Evolutionary conservation across 768 basidiomycete genomes (phyloP).

Genomic region (Pholiota microspora): DNA sequence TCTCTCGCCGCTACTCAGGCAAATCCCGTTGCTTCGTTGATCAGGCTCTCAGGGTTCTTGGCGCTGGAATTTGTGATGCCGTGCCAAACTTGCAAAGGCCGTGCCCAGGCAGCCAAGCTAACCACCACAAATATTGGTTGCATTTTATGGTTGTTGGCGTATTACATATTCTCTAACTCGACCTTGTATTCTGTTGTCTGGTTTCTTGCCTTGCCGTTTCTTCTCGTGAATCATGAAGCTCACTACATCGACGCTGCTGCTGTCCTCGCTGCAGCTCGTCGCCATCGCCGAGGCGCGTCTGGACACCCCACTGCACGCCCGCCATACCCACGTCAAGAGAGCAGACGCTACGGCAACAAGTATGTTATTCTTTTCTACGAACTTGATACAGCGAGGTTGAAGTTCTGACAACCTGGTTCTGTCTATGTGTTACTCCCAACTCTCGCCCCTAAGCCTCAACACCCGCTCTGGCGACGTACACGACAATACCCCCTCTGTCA

Average conservation of each 20-base stretch:
- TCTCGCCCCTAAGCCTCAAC: too few species aligned
- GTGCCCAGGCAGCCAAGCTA: background rate
- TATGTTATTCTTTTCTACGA: background rate
- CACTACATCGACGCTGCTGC: background rate
- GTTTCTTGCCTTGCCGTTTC: background rate
- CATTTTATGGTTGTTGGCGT: background rate
- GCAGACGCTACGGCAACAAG: background rate
- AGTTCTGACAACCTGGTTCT: background rate
- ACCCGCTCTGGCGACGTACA: constrained; percentile 47
- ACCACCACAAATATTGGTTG: background rate
- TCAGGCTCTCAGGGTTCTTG: background rate
- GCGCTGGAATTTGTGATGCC: background rate
- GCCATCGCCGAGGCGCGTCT: background rate
- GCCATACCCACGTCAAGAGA: constrained; percentile 8
- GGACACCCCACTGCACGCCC: constrained; percentile 2
- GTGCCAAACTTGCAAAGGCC: background rate
- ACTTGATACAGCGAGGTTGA: background rate
- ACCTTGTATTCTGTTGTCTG: background rate
- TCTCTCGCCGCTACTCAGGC: background rate
- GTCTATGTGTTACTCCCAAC: background rate
- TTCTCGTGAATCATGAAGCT: constrained; percentile 4
- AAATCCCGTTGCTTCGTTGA: background rate
- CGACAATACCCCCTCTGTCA: constrained; percentile 55
- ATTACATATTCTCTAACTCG: background rate
- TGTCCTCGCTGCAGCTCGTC: constrained; percentile 3